Evolutionary conservation across 73 alveolate species (phyloP).

Genomic region (Stentor coeruleus): DNA sequence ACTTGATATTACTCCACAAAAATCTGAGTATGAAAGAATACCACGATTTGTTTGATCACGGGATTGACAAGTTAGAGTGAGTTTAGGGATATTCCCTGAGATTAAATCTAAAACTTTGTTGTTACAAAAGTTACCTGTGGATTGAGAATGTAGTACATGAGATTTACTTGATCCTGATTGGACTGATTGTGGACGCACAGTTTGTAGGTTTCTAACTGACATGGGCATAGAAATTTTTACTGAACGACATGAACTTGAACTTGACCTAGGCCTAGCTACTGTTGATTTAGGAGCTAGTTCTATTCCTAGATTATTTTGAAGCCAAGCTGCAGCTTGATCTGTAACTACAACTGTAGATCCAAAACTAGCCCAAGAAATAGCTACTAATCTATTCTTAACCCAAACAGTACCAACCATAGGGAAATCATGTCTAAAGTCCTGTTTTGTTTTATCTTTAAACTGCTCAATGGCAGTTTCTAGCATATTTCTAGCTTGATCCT

Average conservation of each 20-base stretch:
- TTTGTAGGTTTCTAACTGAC: not conserved
- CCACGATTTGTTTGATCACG: slow-evolving; percentile 15
- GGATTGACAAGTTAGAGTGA: slow-evolving; percentile 9
- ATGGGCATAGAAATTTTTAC: not conserved
- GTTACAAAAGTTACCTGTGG: not conserved
- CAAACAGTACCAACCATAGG: slow-evolving; percentile 49
- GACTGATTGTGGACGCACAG: not conserved
- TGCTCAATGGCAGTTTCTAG: not conserved
- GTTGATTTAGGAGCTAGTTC: not conserved
- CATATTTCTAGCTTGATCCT: not conserved
- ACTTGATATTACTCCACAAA: not conserved
- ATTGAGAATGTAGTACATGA: not conserved
- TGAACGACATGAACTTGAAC: not conserved
- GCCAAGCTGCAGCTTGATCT: slow-evolving; percentile 15
- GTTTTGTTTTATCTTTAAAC: not conserved
- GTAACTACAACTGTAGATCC: not conserved
- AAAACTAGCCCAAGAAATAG: slow-evolving; percentile 29
- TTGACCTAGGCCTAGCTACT: slow-evolving; percentile 1
- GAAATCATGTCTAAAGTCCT: not conserved
- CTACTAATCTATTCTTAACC: slow-evolving; percentile 38
- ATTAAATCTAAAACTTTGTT: not conserved
- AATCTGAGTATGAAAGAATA: not conserved
- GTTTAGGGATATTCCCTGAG: not conserved
- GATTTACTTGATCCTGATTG: not conserved
- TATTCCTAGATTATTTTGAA: not conserved